These are phyloP conservation scores for Colletotrichum karsti DNA, from an alignment of 2,329 filamentous ascomycete genomes.

Conservation along the genomic window DNA sequence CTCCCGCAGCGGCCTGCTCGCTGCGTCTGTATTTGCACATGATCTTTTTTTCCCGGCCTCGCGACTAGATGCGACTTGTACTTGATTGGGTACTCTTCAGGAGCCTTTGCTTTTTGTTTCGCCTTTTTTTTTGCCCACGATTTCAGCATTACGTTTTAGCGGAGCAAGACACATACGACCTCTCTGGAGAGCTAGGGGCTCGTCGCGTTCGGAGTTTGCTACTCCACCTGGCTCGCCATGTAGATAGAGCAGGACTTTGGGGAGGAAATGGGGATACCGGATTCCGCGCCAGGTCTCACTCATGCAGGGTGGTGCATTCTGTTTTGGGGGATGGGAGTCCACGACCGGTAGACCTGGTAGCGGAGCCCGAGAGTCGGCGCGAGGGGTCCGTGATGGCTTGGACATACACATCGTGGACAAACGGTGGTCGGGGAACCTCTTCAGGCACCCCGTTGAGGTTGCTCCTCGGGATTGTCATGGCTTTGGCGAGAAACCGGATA, in stretches of 20 bases:
- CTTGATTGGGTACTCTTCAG: not conserved
- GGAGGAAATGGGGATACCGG: not conserved
- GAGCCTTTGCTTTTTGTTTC: not conserved
- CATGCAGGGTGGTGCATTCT: not conserved
- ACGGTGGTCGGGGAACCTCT: not conserved
- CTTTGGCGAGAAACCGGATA: conserved; percentile 3
- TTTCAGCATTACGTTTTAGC: not conserved
- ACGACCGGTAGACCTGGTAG: not conserved
- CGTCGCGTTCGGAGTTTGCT: not conserved
- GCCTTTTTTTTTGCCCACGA: not conserved
- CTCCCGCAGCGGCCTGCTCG: not conserved
- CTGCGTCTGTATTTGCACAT: not conserved
- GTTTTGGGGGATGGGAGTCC: not conserved
- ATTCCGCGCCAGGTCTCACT: not conserved
- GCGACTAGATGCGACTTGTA: not conserved
- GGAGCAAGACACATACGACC: not conserved
- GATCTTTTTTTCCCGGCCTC: not conserved
- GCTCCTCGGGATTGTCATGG: no score
- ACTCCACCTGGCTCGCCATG: not conserved
- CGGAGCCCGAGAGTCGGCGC: not conserved
- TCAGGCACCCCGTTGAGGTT: no score
- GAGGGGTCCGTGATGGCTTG: not conserved
- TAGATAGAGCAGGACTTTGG: not conserved
- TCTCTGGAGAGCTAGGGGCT: not conserved
- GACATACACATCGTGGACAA: not conserved